Base-by-base conservation (phyloP, 2,329 filamentous ascomycete species). In the Aspergillus felis region DNA sequence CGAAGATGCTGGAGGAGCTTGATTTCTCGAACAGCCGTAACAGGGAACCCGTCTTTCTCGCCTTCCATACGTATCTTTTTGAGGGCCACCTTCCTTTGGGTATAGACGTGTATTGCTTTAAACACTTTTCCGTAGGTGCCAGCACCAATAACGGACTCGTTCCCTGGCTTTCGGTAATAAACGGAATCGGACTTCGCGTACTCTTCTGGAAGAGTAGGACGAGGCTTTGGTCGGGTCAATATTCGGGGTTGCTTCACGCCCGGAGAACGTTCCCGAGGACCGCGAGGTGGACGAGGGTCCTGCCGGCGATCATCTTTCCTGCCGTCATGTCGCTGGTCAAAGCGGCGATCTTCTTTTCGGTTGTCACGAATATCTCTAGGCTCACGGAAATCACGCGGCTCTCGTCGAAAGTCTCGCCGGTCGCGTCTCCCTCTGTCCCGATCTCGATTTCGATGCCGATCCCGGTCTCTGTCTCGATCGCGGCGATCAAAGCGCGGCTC, bases 21-120 rank as follows among this genome's bases (percentile, higher is more conserved):
- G 79, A 99, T 97, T 74, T 99, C 94, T 65, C 94, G 89, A 46
- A 99, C 84, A 9, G 94, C 93, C 0, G 94, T 99, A 60, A 99
- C 97, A 10, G 94, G 94, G 66, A 99, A 99, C 71, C 94, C 94
- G 74, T 99, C 94, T 73, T 97, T 97, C 78, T 99, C 94, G 69
- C 97, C 96, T 74, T 99, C 94, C 91, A 97, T 97, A 62, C 97
- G 86, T 65, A 99, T 99, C 82, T 97, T 97, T 80, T 99, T 99
- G 70, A 99, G 77, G 3, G 94, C 94, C 56, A 96, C 90, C 57
- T 93, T 78, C 12, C 84, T 83, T 58, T 91, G 89, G 0, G 87
- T 92, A 69, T 86, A 90, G 64, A 86, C 86, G 57, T 91, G 91
- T 57, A 86, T 85, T 57, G 92, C 94, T 68, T 94, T 94, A 75